Evolutionary conservation across 306 rosid genomes (phyloP).

Genomic region (Vicia sativa): DNA sequence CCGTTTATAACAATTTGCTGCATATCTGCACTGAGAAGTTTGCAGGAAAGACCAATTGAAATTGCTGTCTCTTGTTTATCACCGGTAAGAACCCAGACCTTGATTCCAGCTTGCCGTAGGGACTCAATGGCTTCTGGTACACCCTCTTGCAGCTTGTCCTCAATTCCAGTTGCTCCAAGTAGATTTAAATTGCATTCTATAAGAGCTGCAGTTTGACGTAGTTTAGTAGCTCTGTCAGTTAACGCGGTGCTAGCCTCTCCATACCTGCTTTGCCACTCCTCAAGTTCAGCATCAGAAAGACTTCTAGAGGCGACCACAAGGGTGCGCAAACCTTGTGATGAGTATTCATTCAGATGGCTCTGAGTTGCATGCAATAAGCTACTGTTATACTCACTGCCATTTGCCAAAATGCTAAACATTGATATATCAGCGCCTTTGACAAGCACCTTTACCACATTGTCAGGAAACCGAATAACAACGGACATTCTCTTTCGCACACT

Average conservation of each 20-base stretch:
- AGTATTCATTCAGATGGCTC: constrained; percentile 76
- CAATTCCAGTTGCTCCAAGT: constrained; percentile 94
- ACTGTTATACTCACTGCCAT: constrained; percentile 45
- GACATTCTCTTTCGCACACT: constrained; percentile 98
- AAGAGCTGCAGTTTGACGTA: constrained; percentile 79
- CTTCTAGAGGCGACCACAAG: constrained; percentile 86
- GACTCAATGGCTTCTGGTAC: constrained; percentile 94
- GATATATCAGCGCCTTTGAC: constrained; percentile 97
- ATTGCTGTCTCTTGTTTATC: constrained; percentile 99
- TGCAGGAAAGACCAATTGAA: constrained; percentile 92
- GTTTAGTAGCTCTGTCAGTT: constrained; percentile 67
- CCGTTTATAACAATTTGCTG: constrained; percentile 80
- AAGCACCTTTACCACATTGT: constrained; percentile 79
- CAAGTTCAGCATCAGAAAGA: constrained; percentile 74
- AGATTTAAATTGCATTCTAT: constrained; percentile 79
- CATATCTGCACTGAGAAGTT: constrained; percentile 81
- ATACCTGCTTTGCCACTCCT: constrained; percentile 78
- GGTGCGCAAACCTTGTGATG: constrained; percentile 85
- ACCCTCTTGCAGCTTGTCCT: constrained; percentile 97
- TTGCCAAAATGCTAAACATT: constrained; percentile 69
- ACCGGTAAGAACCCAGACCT: constrained; percentile 99
- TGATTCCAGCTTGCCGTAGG: constrained; percentile 94
- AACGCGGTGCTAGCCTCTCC: constrained; percentile 94
- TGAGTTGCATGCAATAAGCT: constrained; percentile 54
- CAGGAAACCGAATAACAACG: constrained; percentile 85